These are phyloP conservation scores for Scheffersomyces titani DNA, from an alignment of 1,139 yeast species.

Conservation along the genomic window DNA sequence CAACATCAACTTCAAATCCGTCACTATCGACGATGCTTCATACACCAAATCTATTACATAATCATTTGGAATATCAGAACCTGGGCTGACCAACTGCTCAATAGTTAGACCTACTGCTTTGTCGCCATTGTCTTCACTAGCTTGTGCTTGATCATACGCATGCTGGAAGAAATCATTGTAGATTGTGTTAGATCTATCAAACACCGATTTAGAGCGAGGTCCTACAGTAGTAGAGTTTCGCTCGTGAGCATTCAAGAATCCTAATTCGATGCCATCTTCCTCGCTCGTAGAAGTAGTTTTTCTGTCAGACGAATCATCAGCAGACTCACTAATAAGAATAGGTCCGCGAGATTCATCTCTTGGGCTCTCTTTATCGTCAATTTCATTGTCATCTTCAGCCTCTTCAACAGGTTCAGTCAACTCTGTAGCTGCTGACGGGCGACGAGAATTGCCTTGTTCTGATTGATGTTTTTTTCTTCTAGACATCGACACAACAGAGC, in stretches of 20 bases:
- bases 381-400: constrained; percentile 4
- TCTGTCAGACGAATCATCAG: constrained; percentile 21
- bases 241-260: constrained; percentile 30
- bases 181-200: constrained; percentile 24
- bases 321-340: constrained; percentile 13
- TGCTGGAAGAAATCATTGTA: constrained; percentile 7
- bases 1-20: constrained; percentile 64
- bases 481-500: constrained; percentile 9
- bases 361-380: constrained; percentile 5
- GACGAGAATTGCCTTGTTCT: constrained; percentile 2
- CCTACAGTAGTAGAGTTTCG: constrained; percentile 22
- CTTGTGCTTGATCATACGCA: constrained; percentile 9
- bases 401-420: constrained; percentile 1
- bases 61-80: constrained; percentile 55
- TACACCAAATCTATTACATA: constrained; percentile 56
- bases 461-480: constrained; percentile 17
- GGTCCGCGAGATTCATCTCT: constrained; percentile 3
- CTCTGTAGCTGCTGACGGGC: not conserved
- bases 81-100: constrained; percentile 55
- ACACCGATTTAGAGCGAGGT: constrained; percentile 39
- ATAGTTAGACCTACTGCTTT: constrained; percentile 34
- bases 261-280: constrained; percentile 29
- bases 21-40: constrained; percentile 59
- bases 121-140: constrained; percentile 13
- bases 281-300: constrained; percentile 22